Conservation (phyloP, 1,284 basidiomycete species). For the Psilocybe mexicana region DNA sequence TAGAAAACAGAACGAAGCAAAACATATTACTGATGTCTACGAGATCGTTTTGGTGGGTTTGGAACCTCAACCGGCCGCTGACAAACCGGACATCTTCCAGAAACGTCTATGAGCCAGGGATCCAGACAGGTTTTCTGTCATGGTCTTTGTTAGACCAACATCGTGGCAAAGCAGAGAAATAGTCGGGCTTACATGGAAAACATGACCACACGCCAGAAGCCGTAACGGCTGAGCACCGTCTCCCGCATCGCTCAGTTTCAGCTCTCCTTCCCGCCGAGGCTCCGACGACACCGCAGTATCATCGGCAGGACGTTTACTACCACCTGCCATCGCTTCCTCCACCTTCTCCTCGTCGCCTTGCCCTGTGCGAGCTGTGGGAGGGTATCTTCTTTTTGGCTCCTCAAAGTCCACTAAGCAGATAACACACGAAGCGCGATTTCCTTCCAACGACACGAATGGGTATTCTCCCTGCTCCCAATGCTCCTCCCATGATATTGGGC, state of each 20-base stretch:
- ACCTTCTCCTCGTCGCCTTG: conserved; percentile 11
- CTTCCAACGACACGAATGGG: conserved; percentile 65
- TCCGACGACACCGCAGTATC: conserved; percentile 20
- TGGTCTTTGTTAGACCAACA: background rate
- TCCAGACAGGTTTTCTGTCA: conserved; percentile 75
- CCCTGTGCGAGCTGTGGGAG: conserved; percentile 18
- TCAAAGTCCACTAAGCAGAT: conserved; percentile 84
- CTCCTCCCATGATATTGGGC: conserved; percentile 53
- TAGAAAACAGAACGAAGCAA: too few species aligned
- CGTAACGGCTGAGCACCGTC: conserved; percentile 74
- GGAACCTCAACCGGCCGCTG: conserved; percentile 59
- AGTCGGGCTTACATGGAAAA: conserved; percentile 68
- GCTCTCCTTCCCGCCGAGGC: conserved; percentile 36
- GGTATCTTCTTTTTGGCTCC: conserved; percentile 54
- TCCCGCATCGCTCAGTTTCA: conserved; percentile 66
- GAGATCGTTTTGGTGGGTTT: conserved; percentile 31
- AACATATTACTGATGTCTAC: conserved; percentile 9
- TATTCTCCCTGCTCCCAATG: conserved; percentile 48
- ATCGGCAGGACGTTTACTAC: background rate
- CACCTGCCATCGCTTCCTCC: background rate
- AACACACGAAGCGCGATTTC: conserved; percentile 78
- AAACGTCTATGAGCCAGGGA: conserved; percentile 76
- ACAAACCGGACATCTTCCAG: conserved; percentile 78
- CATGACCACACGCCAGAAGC: conserved; percentile 73
- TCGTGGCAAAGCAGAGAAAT: conserved; percentile 1